Conservation (phyloP, 2,329 filamentous ascomycete species). For the Xylariaceae sp. region DNA sequence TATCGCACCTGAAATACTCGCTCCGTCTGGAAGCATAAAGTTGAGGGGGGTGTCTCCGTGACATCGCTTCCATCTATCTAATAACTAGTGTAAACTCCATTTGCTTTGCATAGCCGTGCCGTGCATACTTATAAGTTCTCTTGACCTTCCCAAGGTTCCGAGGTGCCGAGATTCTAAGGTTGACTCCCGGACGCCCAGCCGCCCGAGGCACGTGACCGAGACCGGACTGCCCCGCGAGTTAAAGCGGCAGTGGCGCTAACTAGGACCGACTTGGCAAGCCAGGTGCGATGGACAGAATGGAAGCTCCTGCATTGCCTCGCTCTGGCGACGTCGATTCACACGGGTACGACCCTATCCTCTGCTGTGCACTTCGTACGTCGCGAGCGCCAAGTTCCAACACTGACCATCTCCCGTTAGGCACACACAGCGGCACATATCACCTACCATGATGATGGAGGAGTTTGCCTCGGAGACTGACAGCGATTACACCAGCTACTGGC, state of each 20-base stretch:
- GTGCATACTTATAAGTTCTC: too few species aligned
- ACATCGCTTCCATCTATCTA: background rate
- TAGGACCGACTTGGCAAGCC: background rate
- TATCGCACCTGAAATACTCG: background rate
- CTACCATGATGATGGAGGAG: conserved; percentile 71
- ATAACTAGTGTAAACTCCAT: background rate
- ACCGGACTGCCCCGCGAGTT: background rate
- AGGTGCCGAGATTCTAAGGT: too few species aligned
- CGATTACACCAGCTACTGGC: conserved; percentile 99
- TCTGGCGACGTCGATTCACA: background rate
- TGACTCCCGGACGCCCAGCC: too few species aligned
- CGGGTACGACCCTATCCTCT: background rate
- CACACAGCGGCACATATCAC: conserved; percentile 2
- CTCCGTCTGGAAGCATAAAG: background rate
- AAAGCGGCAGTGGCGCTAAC: background rate
- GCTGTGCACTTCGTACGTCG: background rate
- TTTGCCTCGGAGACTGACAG: conserved; percentile 97
- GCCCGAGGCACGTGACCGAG: background rate
- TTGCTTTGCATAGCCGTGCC: background rate
- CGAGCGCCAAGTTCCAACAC: conserved; percentile 6
- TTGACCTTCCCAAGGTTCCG: too few species aligned
- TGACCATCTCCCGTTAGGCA: background rate
- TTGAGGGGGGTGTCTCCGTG: background rate
- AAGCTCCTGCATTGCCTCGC: background rate
- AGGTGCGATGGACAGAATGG: background rate